Base-by-base conservation (phyloP, 148 eudicot genomes). In the Cornus controversa region DNA sequence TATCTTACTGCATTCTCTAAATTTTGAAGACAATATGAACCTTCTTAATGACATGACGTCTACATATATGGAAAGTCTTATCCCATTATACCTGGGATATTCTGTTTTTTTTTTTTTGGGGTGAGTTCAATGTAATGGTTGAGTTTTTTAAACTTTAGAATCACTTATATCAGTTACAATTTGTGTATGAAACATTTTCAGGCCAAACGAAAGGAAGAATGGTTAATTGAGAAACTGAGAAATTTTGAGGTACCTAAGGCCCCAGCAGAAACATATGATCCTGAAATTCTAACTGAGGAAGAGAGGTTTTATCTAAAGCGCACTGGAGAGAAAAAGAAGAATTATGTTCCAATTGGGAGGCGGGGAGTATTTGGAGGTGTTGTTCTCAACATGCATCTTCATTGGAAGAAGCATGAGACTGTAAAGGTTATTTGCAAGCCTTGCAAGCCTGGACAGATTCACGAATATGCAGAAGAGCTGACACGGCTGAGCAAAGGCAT, bases 291-390 rank as follows among this genome's bases (percentile, higher is more conserved):
- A 71, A 93, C 99, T 1, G 97, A 91, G 84, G 98, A 96, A 83
- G 99, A 96, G 79, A 91, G 80, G 80, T 96, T 93, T 79, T 96
- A 93, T 81, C 82, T 93, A 66, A 96, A 90, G 81, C 90, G 99
- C 31, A 96, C 97, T 25, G 99, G 99, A 80, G 98, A 93, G 88
- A 93, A 88, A 79, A 96, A 96, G 98, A 96, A 96, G 85, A 77
- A 92, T 80, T 96, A 96, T 80, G 99, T 96, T 77, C 98, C 95
- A 31, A 95, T 96, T 57, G 98, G 99, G 70, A 90, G 99, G 77
- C 84, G 99, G 79, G 99, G 99, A 75, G 98, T 96, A 78, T 96
- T 93, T 87, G 99, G 99, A 78, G 98, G 98, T 45, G 98, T 96
- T 83, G 98, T 96, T 70, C 97, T 96, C 29, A 96, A 96, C 81